A percentile compares a stretch with the other conserved stretches of the same genome.
phyloP scores from a whole-genome alignment of 345 rosid species.

The Pugionium cornutum region DNA sequence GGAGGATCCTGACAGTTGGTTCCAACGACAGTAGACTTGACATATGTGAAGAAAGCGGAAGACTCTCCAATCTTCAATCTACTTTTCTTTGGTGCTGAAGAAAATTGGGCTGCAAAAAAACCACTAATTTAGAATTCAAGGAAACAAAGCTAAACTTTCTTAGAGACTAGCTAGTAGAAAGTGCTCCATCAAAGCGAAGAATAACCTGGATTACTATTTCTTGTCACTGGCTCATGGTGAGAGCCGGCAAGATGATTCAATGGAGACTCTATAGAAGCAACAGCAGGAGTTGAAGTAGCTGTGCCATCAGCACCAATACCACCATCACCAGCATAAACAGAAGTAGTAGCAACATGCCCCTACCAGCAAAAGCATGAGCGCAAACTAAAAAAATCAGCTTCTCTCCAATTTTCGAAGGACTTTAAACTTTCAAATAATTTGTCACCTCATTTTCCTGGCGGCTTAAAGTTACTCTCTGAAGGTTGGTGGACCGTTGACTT shows the following conservation, averaged over 20 bases:
- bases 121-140: constrained; percentile 10
- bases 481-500: constrained; percentile 60
- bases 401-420: constrained; percentile 5
- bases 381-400: constrained; percentile 31
- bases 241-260: constrained; percentile 35
- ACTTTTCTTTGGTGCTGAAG: constrained; percentile 76
- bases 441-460: constrained; percentile 81
- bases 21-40: constrained; percentile 63
- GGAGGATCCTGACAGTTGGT: constrained; percentile 38
- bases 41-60: constrained; percentile 93
- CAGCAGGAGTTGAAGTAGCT: constrained; percentile 34
- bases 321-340: constrained; percentile 32
- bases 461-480: constrained; percentile 55
- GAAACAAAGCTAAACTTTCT: neutral
- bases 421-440: constrained; percentile 32
- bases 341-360: constrained; percentile 30
- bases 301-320: constrained; percentile 31
- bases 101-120: constrained; percentile 57
- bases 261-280: constrained; percentile 41
- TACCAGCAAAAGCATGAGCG: constrained; percentile 34
- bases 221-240: constrained; percentile 58
- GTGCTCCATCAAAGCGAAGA: constrained; percentile 23
- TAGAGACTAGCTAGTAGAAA: constrained; percentile 3
- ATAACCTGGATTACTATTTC: constrained; percentile 69
- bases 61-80: constrained; percentile 74